phyloP scores from a whole-genome alignment of 2,329 filamentous ascomycete genomes.

The Trichoderma atrobrunneum region DNA sequence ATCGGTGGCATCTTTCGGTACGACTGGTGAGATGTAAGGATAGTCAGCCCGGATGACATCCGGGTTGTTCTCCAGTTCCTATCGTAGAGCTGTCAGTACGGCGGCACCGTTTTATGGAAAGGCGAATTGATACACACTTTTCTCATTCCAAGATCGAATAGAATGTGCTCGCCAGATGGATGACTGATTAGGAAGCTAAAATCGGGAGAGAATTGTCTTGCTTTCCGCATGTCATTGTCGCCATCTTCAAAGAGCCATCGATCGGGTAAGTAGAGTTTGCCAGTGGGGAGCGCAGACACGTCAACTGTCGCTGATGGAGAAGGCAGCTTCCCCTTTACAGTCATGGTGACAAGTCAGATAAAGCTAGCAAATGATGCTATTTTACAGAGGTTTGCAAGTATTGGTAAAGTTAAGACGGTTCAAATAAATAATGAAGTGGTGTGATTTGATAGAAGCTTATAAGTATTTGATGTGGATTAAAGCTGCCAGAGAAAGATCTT shows the following conservation, averaged over 20 bases:
- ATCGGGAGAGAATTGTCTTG: conserved; percentile 3
- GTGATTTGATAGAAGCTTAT: not conserved
- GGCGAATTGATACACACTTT: not conserved
- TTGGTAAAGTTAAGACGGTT: not conserved
- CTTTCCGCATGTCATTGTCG: not conserved
- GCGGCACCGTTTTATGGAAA: too few relatives aligned
- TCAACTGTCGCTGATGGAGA: not conserved
- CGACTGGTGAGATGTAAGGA: not conserved
- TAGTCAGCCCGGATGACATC: not conserved
- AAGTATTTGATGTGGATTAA: not conserved
- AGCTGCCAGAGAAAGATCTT: not conserved
- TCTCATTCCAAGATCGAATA: not conserved
- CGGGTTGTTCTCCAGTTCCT: conserved; percentile 5
- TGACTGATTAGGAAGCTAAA: conserved; percentile 2
- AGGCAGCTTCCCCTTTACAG: not conserved
- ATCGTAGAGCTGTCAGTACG: not conserved
- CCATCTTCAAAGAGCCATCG: conserved; percentile 11
- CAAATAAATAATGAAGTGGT: not conserved
- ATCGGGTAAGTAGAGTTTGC: conserved; percentile 1
- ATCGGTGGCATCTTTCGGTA: not conserved
- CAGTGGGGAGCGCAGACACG: conserved; percentile 2
- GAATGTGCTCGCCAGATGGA: not conserved
- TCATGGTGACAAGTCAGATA: not conserved
- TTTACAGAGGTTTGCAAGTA: not conserved
- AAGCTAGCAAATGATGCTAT: not conserved